A percentile compares a stretch with the other conserved stretches of the same genome.
Conservation (phyloP, 2,329 filamentous ascomycete genomes). For the Fusarium beomiforme region DNA sequence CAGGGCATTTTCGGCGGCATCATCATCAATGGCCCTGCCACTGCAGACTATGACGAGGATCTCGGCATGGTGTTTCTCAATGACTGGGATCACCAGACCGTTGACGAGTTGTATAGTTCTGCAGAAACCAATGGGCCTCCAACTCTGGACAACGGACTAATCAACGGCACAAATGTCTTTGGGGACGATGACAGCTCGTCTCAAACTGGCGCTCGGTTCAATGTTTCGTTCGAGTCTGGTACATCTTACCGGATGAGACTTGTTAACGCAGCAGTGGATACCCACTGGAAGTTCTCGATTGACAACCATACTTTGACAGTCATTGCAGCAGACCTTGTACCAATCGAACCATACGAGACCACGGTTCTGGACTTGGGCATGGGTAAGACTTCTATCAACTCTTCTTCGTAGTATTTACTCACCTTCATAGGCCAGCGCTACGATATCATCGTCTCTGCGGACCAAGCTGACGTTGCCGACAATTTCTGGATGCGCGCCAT, state of each 20-base stretch:
- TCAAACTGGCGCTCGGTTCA: constrained; percentile 47
- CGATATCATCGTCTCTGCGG: constrained; percentile 57
- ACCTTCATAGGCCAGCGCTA: constrained; percentile 53
- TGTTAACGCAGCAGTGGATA: constrained; percentile 58
- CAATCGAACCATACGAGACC: constrained; percentile 64
- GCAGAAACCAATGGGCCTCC: constrained; percentile 45
- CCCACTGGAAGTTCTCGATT: constrained; percentile 59
- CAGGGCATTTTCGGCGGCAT: constrained; percentile 70
- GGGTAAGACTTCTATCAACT: constrained; percentile 5
- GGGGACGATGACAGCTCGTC: constrained; percentile 35
- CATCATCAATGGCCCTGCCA: constrained; percentile 68
- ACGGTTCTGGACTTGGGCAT: constrained; percentile 42
- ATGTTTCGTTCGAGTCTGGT: constrained; percentile 53
- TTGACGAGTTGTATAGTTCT: constrained; percentile 49
- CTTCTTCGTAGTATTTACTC: rapidly evolving
- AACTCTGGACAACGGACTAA: constrained; percentile 55
- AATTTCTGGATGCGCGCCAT: constrained; percentile 62
- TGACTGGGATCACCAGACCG: constrained; percentile 65
- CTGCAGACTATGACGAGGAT: constrained; percentile 70
- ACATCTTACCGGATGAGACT: constrained; percentile 59
- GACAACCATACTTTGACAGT: constrained; percentile 67
- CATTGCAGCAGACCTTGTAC: constrained; percentile 67
- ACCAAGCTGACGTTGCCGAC: constrained; percentile 44
- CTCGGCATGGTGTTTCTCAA: constrained; percentile 67
- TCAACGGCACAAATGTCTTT: constrained; percentile 56